Percentiles rank a stretch among this genome's conserved stretches.
These are phyloP conservation scores for Boletus rufocinnamomeus DNA, from an alignment of 768 basidiomycete species.

Conservation along the genomic window DNA sequence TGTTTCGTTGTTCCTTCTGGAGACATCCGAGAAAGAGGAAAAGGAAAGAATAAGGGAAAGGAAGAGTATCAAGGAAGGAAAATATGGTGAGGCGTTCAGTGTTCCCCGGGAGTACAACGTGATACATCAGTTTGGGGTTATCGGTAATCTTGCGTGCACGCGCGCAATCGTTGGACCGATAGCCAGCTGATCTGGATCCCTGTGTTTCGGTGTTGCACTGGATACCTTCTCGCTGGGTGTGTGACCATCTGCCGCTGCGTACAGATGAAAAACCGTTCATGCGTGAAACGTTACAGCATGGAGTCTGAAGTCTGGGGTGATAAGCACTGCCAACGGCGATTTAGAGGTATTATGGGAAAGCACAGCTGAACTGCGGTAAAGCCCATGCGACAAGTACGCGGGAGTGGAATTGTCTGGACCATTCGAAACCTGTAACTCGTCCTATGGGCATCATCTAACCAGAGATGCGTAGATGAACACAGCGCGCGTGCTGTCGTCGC, in stretches of 20 bases:
- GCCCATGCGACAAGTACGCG: background rate
- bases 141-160: background rate
- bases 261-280: background rate
- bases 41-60: background rate
- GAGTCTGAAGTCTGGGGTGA: background rate
- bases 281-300: background rate
- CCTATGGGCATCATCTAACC: background rate
- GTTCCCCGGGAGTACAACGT: background rate
- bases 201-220: too few species aligned
- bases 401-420: background rate
- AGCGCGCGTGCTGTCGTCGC: background rate
- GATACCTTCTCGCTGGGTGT: too few species aligned
- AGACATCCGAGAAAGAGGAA: background rate
- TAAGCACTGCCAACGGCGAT: constrained; percentile 7
- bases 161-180: background rate
- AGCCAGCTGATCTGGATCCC: background rate
- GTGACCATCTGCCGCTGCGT: background rate
- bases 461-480: background rate
- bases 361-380: background rate
- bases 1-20: background rate
- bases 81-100: background rate
- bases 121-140: background rate
- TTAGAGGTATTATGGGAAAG: background rate
- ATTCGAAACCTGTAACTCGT: background rate
- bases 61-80: background rate